A percentile compares a stretch with the other conserved stretches of the same genome.
Evolutionary conservation across 306 rosid species (phyloP).

Genomic region (Calophaca sinica): DNA sequence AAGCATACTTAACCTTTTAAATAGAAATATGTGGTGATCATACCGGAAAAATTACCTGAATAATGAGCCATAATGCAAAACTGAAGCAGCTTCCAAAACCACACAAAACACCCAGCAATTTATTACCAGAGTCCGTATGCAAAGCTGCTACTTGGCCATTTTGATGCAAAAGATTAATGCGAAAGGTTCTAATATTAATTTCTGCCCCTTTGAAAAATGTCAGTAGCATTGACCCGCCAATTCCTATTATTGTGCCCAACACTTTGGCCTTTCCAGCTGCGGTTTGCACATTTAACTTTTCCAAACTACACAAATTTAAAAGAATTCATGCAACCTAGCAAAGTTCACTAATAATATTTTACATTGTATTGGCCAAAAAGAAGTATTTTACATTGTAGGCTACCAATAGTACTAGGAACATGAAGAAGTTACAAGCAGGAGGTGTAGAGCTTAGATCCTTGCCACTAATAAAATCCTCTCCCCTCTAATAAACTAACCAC

Average conservation of each 20-base stretch:
- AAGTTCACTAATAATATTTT: not conserved
- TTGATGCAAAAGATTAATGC: slow-evolving; percentile 22
- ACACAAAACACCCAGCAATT: slow-evolving; percentile 20
- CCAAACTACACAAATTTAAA: slow-evolving; percentile 33
- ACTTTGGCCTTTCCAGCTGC: slow-evolving; percentile 53
- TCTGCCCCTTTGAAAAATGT: slow-evolving; percentile 52
- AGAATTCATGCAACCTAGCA: slow-evolving; percentile 17
- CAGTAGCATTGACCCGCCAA: slow-evolving; percentile 62
- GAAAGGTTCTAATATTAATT: slow-evolving; percentile 33
- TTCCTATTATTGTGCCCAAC: slow-evolving; percentile 47
- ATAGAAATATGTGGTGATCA: too few relatives aligned
- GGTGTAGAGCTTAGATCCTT: too few relatives aligned
- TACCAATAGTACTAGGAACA: too few relatives aligned
- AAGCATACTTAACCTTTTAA: too few relatives aligned
- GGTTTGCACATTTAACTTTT: slow-evolving; percentile 41
- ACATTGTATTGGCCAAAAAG: too few relatives aligned
- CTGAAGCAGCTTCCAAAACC: slow-evolving; percentile 45
- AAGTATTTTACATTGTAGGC: not conserved
- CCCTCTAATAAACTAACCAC: too few relatives aligned
- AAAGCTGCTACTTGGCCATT: slow-evolving; percentile 1
- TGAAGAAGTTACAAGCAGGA: too few relatives aligned
- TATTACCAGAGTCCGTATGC: slow-evolving; percentile 5
- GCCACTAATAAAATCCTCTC: too few relatives aligned
- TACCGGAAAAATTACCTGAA: slow-evolving; percentile 44
- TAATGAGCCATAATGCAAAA: slow-evolving; percentile 51